A percentile compares a stretch with the other conserved stretches of the same genome.
Conservation (phyloP, 2,329 filamentous ascomycete genomes). For the Magnaporthales sp. region DNA sequence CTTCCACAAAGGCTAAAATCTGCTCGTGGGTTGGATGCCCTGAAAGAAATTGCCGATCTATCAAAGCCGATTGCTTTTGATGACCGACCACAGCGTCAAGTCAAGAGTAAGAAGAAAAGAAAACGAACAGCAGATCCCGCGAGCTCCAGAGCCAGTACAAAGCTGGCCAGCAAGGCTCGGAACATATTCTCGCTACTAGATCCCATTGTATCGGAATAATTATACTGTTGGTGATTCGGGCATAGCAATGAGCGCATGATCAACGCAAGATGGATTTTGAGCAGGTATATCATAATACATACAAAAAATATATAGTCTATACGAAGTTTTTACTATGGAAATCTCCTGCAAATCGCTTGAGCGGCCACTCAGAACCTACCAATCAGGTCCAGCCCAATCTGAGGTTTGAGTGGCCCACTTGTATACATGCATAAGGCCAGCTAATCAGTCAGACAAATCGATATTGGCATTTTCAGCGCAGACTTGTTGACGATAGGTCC, state of each 20-base stretch:
- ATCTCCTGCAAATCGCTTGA: background rate
- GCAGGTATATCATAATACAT: background rate
- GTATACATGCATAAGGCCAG: background rate
- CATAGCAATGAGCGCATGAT: background rate
- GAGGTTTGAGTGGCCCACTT: background rate
- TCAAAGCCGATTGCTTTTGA: background rate
- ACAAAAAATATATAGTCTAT: background rate
- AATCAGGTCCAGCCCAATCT: background rate
- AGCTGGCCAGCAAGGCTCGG: background rate
- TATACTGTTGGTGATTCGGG: background rate
- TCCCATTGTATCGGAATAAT: background rate
- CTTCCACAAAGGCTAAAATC: constrained; percentile 3
- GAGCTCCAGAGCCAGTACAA: background rate
- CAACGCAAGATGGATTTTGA: background rate
- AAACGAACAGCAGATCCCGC: background rate
- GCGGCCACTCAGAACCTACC: too few relatives aligned
- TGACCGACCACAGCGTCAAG: background rate
- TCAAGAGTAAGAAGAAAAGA: constrained; percentile 2
- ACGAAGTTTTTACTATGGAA: too few relatives aligned
- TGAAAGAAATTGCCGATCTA: background rate
- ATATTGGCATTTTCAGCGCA: background rate
- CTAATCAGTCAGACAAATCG: background rate
- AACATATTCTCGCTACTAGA: constrained; percentile 3
- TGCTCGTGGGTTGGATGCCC: background rate
- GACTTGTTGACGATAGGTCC: background rate